Conservation (phyloP, 441 rosid genomes). For the Erodium chrysanthum region DNA sequence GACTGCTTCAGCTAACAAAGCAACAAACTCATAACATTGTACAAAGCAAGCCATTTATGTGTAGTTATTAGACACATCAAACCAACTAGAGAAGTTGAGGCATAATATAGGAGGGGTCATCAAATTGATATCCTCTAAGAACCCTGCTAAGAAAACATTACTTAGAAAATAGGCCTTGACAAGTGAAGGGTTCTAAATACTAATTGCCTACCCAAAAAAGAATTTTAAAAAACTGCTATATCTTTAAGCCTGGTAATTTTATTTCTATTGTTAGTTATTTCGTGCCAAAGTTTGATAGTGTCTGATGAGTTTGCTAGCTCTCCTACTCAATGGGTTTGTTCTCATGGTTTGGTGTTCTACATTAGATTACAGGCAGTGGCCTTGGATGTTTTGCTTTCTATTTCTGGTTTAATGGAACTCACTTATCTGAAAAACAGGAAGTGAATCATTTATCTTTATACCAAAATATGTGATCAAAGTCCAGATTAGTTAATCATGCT, state of each 20-base stretch:
- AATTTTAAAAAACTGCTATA: neutral
- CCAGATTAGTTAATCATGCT: neutral
- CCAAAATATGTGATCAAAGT: neutral
- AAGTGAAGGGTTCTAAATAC: neutral
- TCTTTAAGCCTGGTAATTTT: neutral
- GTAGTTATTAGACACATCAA: neutral
- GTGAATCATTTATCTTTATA: too few relatives aligned
- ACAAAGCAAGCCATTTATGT: neutral
- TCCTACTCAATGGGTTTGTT: too few relatives aligned
- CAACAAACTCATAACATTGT: neutral
- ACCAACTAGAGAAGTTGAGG: neutral
- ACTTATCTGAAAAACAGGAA: too few relatives aligned
- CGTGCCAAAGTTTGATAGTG: neutral
- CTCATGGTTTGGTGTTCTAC: too few relatives aligned
- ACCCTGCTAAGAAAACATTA: neutral
- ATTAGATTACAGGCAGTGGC: too few relatives aligned
- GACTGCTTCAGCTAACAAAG: constrained; percentile 14
- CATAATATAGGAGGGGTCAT: neutral
- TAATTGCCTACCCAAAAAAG: too few relatives aligned
- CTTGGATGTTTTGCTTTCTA: too few relatives aligned
- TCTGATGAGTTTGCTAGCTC: neutral
- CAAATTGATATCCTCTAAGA: neutral
- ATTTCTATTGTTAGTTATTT: neutral
- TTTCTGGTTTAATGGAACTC: too few relatives aligned
- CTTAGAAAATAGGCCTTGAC: neutral